Evolutionary conservation across 192 early-diverging fungal genomes (phyloP), one percentile per base, ranked within the genome.

Genomic region (Endogone sp.): DNA sequence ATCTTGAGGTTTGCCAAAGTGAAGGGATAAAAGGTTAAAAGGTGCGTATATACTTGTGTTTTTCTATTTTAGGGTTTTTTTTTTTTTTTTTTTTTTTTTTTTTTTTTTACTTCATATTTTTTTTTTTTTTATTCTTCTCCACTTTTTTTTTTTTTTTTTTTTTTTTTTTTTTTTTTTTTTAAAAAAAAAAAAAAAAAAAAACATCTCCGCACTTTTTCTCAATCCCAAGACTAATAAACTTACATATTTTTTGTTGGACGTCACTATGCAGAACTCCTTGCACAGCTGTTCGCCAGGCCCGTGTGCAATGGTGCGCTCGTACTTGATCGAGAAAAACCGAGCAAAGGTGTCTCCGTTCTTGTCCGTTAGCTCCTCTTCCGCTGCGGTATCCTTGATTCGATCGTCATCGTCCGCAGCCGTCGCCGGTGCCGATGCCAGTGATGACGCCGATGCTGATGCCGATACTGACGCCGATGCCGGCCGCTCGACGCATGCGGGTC

Each of bases 241-340:
- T 78, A 89, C 85, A 75, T 79, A 80, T 55, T 73, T 68, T 2
- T 77, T 68, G 67, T 89, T 75, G 31, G 69, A 68, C 29, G 89
- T 85, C 54, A 91, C 83, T 3, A 91, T 71, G 29, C 86, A 84
- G 71, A 91, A 91, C 62, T 91, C 89, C 62, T 81, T 84, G 61
- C 79, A 84, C 23, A 91, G 74, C 49, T 69, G 30, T 62, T 88
- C 76, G 31, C 61, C 27, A 20, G 27, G 55, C 3, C 75, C 84
- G n/a, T 61, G 16, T 3, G 82, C 71, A 4, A 87, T 57, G 4
- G 58, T 59, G 30, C 60, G 63, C 55, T 88, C 75, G 58, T 75
- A 88, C 20, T 32, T 6, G 54, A 72, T 28, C 3, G 56, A 16
- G 57, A 86, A 85, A 29, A 81, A 66, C 26, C 71, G 55, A n/a